Percentiles rank a stretch among this genome's conserved stretches.
phyloP scores from a whole-genome alignment of 2,329 filamentous ascomycete genomes.

The Penicillium corylophilum region DNA sequence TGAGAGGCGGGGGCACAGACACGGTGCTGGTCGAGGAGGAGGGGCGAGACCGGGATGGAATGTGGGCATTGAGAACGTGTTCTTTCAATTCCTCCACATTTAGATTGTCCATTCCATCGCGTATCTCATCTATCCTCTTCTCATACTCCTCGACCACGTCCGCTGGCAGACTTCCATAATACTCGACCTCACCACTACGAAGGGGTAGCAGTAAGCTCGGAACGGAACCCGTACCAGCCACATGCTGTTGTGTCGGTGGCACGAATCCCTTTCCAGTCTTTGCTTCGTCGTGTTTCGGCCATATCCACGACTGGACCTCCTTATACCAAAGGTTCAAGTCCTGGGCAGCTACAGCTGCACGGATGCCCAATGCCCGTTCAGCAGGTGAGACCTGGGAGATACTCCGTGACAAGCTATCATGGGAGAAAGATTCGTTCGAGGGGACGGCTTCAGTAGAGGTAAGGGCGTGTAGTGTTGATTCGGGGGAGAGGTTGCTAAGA shows the following conservation, averaged over 20 bases:
- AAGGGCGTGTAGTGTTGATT: constrained; percentile 54
- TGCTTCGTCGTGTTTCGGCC: constrained; percentile 47
- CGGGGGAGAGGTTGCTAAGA: constrained; percentile 54
- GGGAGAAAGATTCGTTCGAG: constrained; percentile 36
- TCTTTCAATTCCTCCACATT: constrained; percentile 76
- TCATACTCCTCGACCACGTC: constrained; percentile 68
- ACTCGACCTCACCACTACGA: constrained; percentile 39
- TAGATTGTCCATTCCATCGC: constrained; percentile 44
- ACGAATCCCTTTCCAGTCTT: constrained; percentile 45
- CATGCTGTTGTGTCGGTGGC: constrained; percentile 20
- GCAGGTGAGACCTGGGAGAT: constrained; percentile 56
- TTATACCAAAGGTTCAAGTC: constrained; percentile 58
- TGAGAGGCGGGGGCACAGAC: constrained; percentile 42
- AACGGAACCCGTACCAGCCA: background rate
- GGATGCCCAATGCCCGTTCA: constrained; percentile 59
- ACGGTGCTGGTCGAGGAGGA: constrained; percentile 45
- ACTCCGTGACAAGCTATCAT: constrained; percentile 47
- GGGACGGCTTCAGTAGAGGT: constrained; percentile 43
- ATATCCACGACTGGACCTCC: constrained; percentile 60
- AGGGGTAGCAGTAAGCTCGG: constrained; percentile 2
- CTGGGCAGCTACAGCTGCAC: constrained; percentile 59
- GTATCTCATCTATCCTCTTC: constrained; percentile 70
- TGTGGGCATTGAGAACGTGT: constrained; percentile 79
- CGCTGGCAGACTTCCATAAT: constrained; percentile 70
- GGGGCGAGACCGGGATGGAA: constrained; percentile 60